Percentiles rank a stretch among this genome's conserved stretches.
Conservation (phyloP, 495 filamentous ascomycete species). For the Copromyces sp. region DNA sequence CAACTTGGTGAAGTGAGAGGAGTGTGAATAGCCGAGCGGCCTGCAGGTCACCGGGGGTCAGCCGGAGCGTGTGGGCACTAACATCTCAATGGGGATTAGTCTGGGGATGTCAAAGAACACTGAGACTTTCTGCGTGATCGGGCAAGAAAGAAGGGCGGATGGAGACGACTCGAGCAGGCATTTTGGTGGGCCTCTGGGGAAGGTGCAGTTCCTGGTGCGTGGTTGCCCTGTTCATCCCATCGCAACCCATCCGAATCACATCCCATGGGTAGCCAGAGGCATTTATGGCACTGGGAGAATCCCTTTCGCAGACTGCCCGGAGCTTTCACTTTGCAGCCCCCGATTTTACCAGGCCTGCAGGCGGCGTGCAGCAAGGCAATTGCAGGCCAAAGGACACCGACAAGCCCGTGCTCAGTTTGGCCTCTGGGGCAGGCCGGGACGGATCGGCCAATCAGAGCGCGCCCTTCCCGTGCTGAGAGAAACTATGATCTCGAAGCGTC, state of each 20-base stretch:
- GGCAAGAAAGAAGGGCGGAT: background rate
- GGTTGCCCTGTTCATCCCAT: background rate
- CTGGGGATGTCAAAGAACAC: background rate
- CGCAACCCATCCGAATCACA: background rate
- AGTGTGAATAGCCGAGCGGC: background rate
- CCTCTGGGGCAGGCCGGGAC: slow-evolving; percentile 1
- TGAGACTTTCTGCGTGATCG: background rate
- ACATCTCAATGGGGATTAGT: background rate
- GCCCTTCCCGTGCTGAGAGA: slow-evolving; percentile 9
- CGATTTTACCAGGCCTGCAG: slow-evolving; percentile 6
- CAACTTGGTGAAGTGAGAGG: background rate
- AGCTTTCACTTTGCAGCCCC: background rate
- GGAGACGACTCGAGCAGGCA: background rate
- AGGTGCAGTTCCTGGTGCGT: background rate
- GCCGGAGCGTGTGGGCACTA: background rate
- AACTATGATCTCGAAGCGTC: slow-evolving; percentile 21
- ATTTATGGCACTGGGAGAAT: background rate
- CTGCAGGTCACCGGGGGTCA: background rate
- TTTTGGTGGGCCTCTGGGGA: background rate
- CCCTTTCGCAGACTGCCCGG: background rate
- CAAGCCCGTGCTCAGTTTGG: background rate
- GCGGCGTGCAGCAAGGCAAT: background rate
- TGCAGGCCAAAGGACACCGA: slow-evolving; percentile 7
- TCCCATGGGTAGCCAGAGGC: background rate
- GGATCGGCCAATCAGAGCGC: slow-evolving; percentile 18